Conservation (phyloP, 495 filamentous ascomycete species). For the Cetradonia linearis region DNA sequence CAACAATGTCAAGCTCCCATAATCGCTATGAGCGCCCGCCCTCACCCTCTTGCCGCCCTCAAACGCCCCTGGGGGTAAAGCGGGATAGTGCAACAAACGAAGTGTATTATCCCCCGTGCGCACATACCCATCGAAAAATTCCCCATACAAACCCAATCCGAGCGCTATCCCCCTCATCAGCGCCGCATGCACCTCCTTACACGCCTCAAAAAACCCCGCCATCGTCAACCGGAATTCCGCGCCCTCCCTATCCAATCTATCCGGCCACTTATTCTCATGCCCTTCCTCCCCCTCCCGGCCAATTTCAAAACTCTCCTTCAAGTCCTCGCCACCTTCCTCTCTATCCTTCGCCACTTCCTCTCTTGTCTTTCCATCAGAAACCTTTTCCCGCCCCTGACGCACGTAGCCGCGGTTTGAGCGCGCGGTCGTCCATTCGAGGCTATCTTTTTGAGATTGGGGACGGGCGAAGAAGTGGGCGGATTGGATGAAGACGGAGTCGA, state of each 20-base stretch:
- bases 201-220: slow-evolving; percentile 59
- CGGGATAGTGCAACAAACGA: slow-evolving; percentile 81
- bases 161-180: slow-evolving; percentile 86
- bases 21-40: slow-evolving; percentile 81
- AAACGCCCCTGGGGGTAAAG: slow-evolving; percentile 58
- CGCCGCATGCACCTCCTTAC: slow-evolving; percentile 62
- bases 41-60: slow-evolving; percentile 63
- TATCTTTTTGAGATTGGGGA: slow-evolving; percentile 58
- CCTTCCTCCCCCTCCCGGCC: slow-evolving; percentile 60
- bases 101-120: slow-evolving; percentile 73
- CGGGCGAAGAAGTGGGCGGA: slow-evolving; percentile 72
- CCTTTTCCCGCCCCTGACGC: slow-evolving; percentile 67
- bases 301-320: slow-evolving; percentile 81
- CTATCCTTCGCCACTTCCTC: slow-evolving; percentile 50
- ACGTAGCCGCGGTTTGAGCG: slow-evolving; percentile 72
- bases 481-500: slow-evolving; percentile 53
- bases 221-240: slow-evolving; percentile 60
- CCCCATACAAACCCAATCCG: slow-evolving; percentile 61
- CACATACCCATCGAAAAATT: slow-evolving; percentile 70
- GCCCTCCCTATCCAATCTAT: slow-evolving; percentile 38
- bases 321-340: slow-evolving; percentile 49
- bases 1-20: slow-evolving; percentile 76
- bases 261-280: slow-evolving; percentile 74
- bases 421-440: slow-evolving; percentile 58
- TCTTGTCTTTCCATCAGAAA: slow-evolving; percentile 46